Percentiles rank a stretch among this genome's conserved stretches.
These are phyloP conservation scores for Boletellus ananiceps DNA, from an alignment of 768 basidiomycete genomes.

Conservation along the genomic window DNA sequence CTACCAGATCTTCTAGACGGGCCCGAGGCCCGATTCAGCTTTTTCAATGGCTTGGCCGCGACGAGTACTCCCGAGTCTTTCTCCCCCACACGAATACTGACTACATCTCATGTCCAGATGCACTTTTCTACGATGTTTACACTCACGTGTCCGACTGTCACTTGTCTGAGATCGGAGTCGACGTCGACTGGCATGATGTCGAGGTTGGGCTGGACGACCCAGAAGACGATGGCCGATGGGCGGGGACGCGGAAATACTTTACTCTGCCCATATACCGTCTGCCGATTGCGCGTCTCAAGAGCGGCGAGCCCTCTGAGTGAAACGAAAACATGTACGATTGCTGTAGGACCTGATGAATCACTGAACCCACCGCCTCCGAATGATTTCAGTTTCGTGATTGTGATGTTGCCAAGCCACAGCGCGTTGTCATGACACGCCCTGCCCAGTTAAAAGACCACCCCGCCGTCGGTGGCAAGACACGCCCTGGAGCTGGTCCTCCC, in stretches of 20 bases:
- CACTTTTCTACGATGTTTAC: slow-evolving; percentile 88
- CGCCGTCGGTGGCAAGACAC: too few relatives aligned
- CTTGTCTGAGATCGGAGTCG: slow-evolving; percentile 74
- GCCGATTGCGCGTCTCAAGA: slow-evolving; percentile 43
- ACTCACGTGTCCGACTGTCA: slow-evolving; percentile 82
- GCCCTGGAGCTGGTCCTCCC: slow-evolving; percentile 22
- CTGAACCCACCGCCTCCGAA: too few relatives aligned
- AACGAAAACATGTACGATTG: neutral
- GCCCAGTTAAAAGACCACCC: neutral
- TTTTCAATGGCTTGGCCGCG: slow-evolving; percentile 96
- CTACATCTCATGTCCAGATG: slow-evolving; percentile 45
- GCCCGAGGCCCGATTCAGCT: slow-evolving; percentile 79
- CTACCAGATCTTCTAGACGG: slow-evolving; percentile 73
- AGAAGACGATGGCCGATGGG: slow-evolving; percentile 61
- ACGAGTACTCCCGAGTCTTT: slow-evolving; percentile 53
- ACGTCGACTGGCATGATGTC: slow-evolving; percentile 78
- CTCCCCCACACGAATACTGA: neutral
- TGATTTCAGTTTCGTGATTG: neutral
- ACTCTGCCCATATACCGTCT: slow-evolving; percentile 69
- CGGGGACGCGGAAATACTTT: slow-evolving; percentile 72
- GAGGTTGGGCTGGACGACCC: slow-evolving; percentile 50
- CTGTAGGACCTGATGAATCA: neutral
- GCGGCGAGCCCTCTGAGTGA: neutral
- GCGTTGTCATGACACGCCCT: neutral
- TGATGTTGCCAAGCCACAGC: neutral